Evolutionary conservation across 192 early-diverging fungal genomes (phyloP), one percentile per base, ranked within the genome.

Genomic region (Phlyctochytrium planicorne): DNA sequence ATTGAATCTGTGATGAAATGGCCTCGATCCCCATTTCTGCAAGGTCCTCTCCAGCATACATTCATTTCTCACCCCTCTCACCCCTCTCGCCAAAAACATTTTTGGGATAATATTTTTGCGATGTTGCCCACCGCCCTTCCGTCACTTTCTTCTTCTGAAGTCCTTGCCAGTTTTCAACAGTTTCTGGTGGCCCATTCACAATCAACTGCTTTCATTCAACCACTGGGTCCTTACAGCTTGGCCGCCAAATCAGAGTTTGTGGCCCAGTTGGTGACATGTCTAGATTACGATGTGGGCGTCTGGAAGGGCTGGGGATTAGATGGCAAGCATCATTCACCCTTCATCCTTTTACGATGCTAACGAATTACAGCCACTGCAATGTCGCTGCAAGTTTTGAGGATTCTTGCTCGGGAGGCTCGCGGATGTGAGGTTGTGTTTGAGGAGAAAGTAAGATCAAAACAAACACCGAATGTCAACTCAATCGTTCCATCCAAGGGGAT

Each of bases 401-500:
- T 84, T 17, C 67, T 91, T 25, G 84, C 81, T 4, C 78, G 90
- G 27, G 77, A 83, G 53, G 68, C 76, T 1, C 69, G 73, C 34
- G 89, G 89, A 30, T 82, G 85, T 63, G 84, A 84, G 23, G 50
- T 60, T 23, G 62, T 91, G 33, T 87, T 85, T 69, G 73, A 84
- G 25, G 77, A 81, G 53, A 47, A 76, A 73, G 86, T 87, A 79
- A 59, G 53, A 32, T 30, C 4, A 29, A n/a, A 16, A 29, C 33
- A 52, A 31, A 31, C 34, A 59, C 52, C 34, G n/a, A 37, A 33
- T 36, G n/a, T n/a, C n/a, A n/a, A n/a, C n/a, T n/a, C n/a, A n/a
- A n/a, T 33, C 23, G 14, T 36, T 34, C 63, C 53, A 55, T 47
- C 10, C 61, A 79, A n/a, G 75, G 80, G 76, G 12, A 77, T 80